Conservation (phyloP, 2,329 filamentous ascomycete genomes). For the Verticillium zaregamsianum region DNA sequence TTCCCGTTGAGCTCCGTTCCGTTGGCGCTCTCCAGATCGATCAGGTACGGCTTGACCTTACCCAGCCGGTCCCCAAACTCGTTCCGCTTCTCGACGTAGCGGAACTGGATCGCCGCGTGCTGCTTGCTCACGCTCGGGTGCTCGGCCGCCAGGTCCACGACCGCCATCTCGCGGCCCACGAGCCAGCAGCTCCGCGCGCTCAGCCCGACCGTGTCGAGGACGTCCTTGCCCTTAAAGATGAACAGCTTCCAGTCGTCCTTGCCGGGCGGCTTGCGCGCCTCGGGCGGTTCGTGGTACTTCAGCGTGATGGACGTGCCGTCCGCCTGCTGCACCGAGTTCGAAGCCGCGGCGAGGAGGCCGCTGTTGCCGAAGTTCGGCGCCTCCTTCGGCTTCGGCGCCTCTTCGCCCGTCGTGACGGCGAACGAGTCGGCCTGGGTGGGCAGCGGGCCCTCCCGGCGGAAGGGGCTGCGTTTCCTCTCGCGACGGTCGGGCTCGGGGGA, state of each 20-base stretch:
- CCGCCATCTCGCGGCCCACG: constrained; percentile 71
- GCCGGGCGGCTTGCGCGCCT: constrained; percentile 81
- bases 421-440: constrained; percentile 59
- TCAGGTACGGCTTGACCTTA: constrained; percentile 79
- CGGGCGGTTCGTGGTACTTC: constrained; percentile 93
- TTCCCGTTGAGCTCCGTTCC: constrained; percentile 81
- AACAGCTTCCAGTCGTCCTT: constrained; percentile 85
- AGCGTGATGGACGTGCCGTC: constrained; percentile 73
- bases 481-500: constrained; percentile 16
- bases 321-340: constrained; percentile 70
- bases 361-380: constrained; percentile 83
- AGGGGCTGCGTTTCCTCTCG: constrained; percentile 15
- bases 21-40: constrained; percentile 92
- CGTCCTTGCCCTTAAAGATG: constrained; percentile 79
- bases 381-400: constrained; percentile 63
- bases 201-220: constrained; percentile 79
- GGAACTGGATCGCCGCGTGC: constrained; percentile 92
- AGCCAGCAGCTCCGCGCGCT: constrained; percentile 82
- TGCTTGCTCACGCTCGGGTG: constrained; percentile 94
- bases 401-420: constrained; percentile 47
- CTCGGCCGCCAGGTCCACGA: constrained; percentile 80
- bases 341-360: constrained; percentile 80
- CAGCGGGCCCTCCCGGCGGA: constrained; percentile 42
- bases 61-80: constrained; percentile 83
- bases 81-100: constrained; percentile 75